Conservation (phyloP, 768 basidiomycete species). For the Tremella yokohamensis region DNA sequence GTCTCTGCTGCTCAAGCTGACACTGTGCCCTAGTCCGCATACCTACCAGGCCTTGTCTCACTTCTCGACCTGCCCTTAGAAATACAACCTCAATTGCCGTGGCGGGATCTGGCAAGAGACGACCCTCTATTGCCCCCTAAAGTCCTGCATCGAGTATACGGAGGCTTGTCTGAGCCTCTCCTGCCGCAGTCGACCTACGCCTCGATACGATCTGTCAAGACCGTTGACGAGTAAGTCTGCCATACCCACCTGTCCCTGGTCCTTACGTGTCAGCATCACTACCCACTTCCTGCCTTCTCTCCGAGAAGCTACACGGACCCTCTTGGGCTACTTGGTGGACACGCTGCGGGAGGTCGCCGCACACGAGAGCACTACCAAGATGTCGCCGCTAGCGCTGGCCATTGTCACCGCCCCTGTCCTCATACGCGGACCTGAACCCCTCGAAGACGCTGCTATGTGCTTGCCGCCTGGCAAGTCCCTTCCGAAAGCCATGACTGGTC, state of each 20-base stretch:
- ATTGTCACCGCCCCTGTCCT: conserved; percentile 37
- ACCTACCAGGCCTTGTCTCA: conserved; percentile 17
- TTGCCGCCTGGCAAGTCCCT: conserved; percentile 26
- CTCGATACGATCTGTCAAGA: conserved; percentile 12
- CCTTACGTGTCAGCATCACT: conserved; percentile 4
- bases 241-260: background rate
- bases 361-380: conserved; percentile 23
- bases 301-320: background rate
- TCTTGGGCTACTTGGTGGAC: conserved; percentile 19
- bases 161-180: conserved; percentile 14
- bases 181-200: conserved; percentile 21
- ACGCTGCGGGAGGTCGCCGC: conserved; percentile 17
- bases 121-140: conserved; percentile 37
- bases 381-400: conserved; percentile 30
- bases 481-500: conserved; percentile 28
- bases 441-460: conserved; percentile 39
- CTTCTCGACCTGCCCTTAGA: conserved; percentile 24
- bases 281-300: conserved; percentile 20
- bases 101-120: conserved; percentile 28
- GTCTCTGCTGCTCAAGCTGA: background rate
- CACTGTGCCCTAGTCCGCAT: conserved; percentile 22
- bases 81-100: conserved; percentile 32
- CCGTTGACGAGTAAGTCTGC: conserved; percentile 21
- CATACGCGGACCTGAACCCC: conserved; percentile 28
- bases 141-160: conserved; percentile 23